Conservation (phyloP, 2,329 filamentous ascomycete species). For the Phaeosphaeria sp. region DNA sequence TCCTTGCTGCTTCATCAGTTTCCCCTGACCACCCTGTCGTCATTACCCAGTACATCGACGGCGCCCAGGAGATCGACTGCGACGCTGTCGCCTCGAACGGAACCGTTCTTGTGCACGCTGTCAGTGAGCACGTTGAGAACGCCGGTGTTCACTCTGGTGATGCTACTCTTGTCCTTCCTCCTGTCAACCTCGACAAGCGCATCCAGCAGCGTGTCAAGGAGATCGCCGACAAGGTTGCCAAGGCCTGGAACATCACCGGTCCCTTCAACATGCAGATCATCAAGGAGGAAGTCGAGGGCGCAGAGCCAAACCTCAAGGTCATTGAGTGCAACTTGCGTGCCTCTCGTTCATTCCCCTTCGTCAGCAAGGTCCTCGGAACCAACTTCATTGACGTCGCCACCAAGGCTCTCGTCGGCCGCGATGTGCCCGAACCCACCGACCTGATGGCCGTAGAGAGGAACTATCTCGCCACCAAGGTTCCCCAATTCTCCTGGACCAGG, state of each 20-base stretch:
- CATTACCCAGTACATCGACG: conserved; percentile 98
- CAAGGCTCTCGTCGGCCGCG: conserved; percentile 84
- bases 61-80: conserved; percentile 94
- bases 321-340: conserved; percentile 98
- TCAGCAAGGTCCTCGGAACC: conserved; percentile 92
- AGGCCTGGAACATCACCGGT: conserved; percentile 95
- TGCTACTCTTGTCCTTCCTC: conserved; percentile 91
- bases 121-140: conserved; percentile 95
- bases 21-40: conserved; percentile 97
- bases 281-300: conserved; percentile 81
- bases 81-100: conserved; percentile 90
- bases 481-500: conserved; percentile 98
- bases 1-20: conserved; percentile 86
- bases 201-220: conserved; percentile 90
- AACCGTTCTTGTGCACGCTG: conserved; percentile 86
- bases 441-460: conserved; percentile 89
- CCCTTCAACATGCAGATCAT: conserved; percentile 99
- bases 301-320: conserved; percentile 83
- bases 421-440: conserved; percentile 84
- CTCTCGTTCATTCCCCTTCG: conserved; percentile 97
- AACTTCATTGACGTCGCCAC: conserved; percentile 98
- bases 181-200: conserved; percentile 75
- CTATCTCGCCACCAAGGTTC: conserved; percentile 96
- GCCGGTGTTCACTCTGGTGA: conserved; percentile 98
- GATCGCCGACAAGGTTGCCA: conserved; percentile 94